Evolutionary conservation across 306 rosid genomes (phyloP).

Genomic region (Senna siamea): DNA sequence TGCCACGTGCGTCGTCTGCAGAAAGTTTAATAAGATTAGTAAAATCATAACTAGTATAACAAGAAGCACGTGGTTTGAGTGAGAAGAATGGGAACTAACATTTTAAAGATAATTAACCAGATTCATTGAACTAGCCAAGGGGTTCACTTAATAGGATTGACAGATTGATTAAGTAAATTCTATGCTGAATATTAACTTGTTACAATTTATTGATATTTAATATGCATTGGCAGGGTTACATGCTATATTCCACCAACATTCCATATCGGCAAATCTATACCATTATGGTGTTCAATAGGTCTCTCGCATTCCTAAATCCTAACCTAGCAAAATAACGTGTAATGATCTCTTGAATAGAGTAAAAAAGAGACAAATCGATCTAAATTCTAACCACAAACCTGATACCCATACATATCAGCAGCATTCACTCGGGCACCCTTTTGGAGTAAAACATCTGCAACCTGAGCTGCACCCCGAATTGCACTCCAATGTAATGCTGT

Average conservation of each 20-base stretch:
- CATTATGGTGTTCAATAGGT: background rate
- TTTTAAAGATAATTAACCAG: background rate
- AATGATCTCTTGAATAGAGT: constrained; percentile 2
- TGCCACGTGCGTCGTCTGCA: constrained; percentile 90
- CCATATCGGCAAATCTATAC: background rate
- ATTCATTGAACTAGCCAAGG: background rate
- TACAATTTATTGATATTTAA: no score
- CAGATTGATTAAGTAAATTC: background rate
- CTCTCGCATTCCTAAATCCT: background rate
- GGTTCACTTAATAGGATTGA: background rate
- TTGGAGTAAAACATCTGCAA: constrained; percentile 88
- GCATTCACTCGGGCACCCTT: constrained; percentile 82
- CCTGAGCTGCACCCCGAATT: constrained; percentile 89
- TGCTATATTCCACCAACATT: background rate
- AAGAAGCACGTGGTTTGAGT: background rate
- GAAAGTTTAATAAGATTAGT: constrained; percentile 35
- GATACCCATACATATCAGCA: constrained; percentile 92
- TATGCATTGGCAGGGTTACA: background rate
- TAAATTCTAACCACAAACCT: constrained; percentile 61
- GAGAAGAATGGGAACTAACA: background rate
- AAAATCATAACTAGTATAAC: constrained; percentile 26
- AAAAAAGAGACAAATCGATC: constrained; percentile 31
- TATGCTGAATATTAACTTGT: no score
- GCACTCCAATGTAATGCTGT: constrained; percentile 99
- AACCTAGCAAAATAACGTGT: background rate